These are phyloP conservation scores for Scedosporium aurantiacum DNA, from an alignment of 2,329 filamentous ascomycete species.

Conservation along the genomic window DNA sequence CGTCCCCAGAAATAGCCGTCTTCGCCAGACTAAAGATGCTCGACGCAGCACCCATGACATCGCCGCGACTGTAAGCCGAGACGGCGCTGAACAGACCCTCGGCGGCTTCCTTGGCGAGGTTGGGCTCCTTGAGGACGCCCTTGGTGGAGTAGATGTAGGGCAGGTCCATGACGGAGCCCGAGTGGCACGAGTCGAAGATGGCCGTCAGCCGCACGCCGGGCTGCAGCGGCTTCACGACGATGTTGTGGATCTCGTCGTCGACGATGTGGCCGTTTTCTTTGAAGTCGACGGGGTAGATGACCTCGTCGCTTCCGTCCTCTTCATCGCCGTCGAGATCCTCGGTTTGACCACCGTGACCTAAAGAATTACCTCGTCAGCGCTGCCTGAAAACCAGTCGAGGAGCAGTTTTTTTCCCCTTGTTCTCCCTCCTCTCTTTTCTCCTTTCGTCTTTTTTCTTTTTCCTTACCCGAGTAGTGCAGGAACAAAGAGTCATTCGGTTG, in stretches of 20 bases:
- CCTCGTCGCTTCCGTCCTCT: conserved; percentile 71
- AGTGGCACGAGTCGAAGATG: conserved; percentile 60
- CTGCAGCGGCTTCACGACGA: conserved; percentile 51
- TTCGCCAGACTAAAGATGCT: conserved; percentile 78
- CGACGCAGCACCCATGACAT: conserved; percentile 64
- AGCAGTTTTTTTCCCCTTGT: no score
- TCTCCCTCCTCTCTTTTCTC: no score
- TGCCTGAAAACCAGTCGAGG: no score
- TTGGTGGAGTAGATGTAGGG: conserved; percentile 61
- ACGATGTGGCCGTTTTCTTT: conserved; percentile 69
- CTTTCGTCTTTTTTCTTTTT: no score
- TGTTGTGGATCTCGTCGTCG: conserved; percentile 71
- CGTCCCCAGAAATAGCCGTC: conserved; percentile 71
- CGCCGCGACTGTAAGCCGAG: conserved; percentile 53
- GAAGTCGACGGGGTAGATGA: conserved; percentile 77
- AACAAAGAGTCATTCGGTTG: conserved; percentile 66
- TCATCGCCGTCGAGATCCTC: conserved; percentile 71
- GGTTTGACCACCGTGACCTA: conserved; percentile 69
- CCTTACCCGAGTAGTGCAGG: conserved; percentile 60
- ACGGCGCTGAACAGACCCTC: conserved; percentile 51
- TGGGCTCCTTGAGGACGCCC: conserved; percentile 57
- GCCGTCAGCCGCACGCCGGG: conserved; percentile 48
- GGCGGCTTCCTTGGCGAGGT: conserved; percentile 56
- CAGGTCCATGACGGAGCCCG: conserved; percentile 53
- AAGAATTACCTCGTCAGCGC: not conserved